These are phyloP conservation scores for Paxillus ammoniavirescens DNA, from an alignment of 768 basidiomycete genomes.

Conservation along the genomic window DNA sequence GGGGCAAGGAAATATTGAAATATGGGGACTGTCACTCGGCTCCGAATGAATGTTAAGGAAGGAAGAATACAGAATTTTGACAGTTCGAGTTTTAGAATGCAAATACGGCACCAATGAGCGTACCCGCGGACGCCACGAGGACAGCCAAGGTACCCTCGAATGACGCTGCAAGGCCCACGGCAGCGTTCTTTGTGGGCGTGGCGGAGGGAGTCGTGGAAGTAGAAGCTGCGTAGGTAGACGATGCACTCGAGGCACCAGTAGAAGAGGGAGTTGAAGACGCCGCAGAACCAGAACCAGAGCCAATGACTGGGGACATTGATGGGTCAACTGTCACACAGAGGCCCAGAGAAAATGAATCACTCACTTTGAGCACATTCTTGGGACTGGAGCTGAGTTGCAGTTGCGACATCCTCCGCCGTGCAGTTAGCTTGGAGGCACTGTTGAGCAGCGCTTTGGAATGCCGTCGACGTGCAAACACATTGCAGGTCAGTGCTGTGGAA, in stretches of 20 bases:
- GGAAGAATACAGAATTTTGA: not conserved
- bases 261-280: not conserved
- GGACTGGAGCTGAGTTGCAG: slow-evolving; percentile 32
- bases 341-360: not conserved
- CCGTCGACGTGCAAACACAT: slow-evolving; percentile 38
- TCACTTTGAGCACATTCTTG: slow-evolving; percentile 30
- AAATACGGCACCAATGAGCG: slow-evolving; percentile 24
- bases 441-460: slow-evolving; percentile 35
- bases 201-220: not conserved
- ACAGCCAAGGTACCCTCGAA: slow-evolving; percentile 16
- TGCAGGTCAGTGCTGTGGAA: slow-evolving; percentile 34
- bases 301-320: not conserved
- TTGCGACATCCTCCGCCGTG: slow-evolving; percentile 24
- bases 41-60: too few relatives aligned
- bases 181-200: slow-evolving; percentile 11
- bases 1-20: too few relatives aligned
- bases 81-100: slow-evolving; percentile 12
- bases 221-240: not conserved
- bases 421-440: slow-evolving; percentile 38
- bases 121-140: slow-evolving; percentile 25
- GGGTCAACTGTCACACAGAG: not conserved
- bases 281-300: not conserved
- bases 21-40: too few relatives aligned
- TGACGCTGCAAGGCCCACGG: slow-evolving; percentile 12
- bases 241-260: not conserved